These are phyloP conservation scores for Verticillium nubilum DNA, from an alignment of 2,329 filamentous ascomycete genomes.

Conservation along the genomic window DNA sequence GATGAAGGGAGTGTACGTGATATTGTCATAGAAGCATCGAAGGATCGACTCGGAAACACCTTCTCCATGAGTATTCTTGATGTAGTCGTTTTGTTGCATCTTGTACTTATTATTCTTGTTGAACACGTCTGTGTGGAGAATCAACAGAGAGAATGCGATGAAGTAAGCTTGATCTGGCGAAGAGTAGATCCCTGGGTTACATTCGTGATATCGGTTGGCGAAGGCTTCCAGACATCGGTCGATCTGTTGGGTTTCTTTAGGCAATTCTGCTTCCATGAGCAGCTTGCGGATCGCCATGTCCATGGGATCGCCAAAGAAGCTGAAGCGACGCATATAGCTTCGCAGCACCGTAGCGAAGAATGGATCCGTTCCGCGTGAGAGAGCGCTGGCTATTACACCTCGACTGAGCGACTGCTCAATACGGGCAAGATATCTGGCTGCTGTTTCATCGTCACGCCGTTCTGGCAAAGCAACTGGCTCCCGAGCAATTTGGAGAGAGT, in stretches of 20 bases:
- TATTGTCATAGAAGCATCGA: constrained; percentile 97
- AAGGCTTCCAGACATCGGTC: constrained; percentile 92
- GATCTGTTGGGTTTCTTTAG: constrained; percentile 97
- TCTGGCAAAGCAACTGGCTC: constrained; percentile 70
- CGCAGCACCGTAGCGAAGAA: constrained; percentile 81
- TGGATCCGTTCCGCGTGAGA: constrained; percentile 80
- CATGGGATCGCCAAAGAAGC: constrained; percentile 94
- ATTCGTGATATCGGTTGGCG: constrained; percentile 94
- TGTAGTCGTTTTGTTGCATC: constrained; percentile 93
- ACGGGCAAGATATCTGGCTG: constrained; percentile 80
- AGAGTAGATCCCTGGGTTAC: constrained; percentile 92
- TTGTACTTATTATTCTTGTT: constrained; percentile 99
- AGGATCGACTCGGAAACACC: constrained; percentile 91
- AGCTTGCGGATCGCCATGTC: constrained; percentile 97
- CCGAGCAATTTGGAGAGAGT: constrained; percentile 72
- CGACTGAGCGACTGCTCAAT: constrained; percentile 76
- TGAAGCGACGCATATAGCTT: constrained; percentile 92
- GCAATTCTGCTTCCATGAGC: constrained; percentile 91
- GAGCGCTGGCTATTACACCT: constrained; percentile 74
- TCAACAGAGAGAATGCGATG: constrained; percentile 92
- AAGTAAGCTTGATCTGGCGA: constrained; percentile 95
- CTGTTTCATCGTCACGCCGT: constrained; percentile 80
- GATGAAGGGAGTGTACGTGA: constrained; percentile 96
- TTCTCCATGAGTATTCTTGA: constrained; percentile 90
- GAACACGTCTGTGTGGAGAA: constrained; percentile 97